Base-by-base conservation (phyloP, 352 stramenopile genomes). In the Aphanomyces invadans region DNA sequence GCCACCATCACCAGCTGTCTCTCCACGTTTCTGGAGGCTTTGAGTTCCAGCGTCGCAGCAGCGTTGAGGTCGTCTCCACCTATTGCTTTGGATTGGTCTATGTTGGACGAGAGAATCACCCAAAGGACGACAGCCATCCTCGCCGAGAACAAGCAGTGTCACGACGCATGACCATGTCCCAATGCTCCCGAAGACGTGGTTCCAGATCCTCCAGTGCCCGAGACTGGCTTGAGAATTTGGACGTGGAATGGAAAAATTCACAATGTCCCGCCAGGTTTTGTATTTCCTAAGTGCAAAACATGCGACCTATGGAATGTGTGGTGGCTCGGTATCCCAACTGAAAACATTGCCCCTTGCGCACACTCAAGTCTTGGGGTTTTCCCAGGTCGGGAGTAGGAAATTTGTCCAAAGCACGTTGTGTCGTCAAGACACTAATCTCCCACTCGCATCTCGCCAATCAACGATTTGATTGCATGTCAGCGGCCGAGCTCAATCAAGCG, bases 191-290 rank as follows among this genome's bases (percentile, higher is more conserved):
- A 11, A 54, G 10, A 54, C 46, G n/a, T 3, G n/a, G 10, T 54
- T 54, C 10, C 46, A 54, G 26, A n/a, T n/a, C n/a, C n/a, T n/a
- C n/a, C n/a, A n/a, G n/a, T n/a, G n/a, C n/a, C n/a, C n/a, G n/a
- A n/a, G n/a, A n/a, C n/a, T n/a, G n/a, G n/a, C n/a, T n/a, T n/a
- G n/a, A n/a, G n/a, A n/a, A n/a, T n/a, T n/a, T 29, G 26, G n/a
- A 54, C 46, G 10, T 54, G 46, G 46, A 29, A 29, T 31, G 46
- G 46, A 54, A 54, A 29, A 54, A 25, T 54, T n/a, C 46, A 54
- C 46, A 21, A 11, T 1, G 46, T 54, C 26, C 46, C 46, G 15
- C 46, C 11, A 54, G 46, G 46, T 11, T 54, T 54, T 54, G n/a
- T 15, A 21, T 11, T 54, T n/a, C 46, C 46, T 15, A 54, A 10